phyloP scores from a whole-genome alignment of 1,284 basidiomycete genomes.

The Phylloboletellus chloephorus region DNA sequence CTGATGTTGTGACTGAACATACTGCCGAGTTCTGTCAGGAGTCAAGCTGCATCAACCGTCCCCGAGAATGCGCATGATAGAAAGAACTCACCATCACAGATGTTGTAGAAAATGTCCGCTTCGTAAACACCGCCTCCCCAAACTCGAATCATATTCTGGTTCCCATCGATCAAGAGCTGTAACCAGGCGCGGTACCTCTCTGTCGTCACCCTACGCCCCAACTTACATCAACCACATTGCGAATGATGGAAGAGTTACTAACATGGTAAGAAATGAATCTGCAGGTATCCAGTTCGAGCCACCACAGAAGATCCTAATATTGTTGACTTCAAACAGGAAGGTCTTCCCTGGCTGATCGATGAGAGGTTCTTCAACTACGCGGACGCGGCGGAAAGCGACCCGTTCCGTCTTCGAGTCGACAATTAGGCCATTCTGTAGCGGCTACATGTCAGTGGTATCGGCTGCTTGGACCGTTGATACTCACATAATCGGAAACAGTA shows the following conservation, averaged over 20 bases:
- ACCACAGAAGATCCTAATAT: slow-evolving; percentile 81
- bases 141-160: slow-evolving; percentile 80
- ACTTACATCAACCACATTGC: not conserved
- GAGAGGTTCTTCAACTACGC: slow-evolving; percentile 72
- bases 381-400: slow-evolving; percentile 71
- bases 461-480: slow-evolving; percentile 11
- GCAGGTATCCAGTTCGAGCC: slow-evolving; percentile 94
- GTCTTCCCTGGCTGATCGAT: slow-evolving; percentile 67
- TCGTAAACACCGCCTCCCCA: slow-evolving; percentile 88
- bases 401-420: slow-evolving; percentile 51
- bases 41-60: slow-evolving; percentile 1
- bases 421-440: slow-evolving; percentile 40
- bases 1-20: slow-evolving; percentile 31
- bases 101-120: slow-evolving; percentile 69
- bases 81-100: slow-evolving; percentile 59
- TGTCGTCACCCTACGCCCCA: slow-evolving; percentile 40
- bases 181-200: slow-evolving; percentile 68
- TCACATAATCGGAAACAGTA: slow-evolving; percentile 46
- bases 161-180: slow-evolving; percentile 68
- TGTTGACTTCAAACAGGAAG: slow-evolving; percentile 88
- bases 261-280: slow-evolving; percentile 82
- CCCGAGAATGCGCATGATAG: not conserved
- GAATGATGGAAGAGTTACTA: slow-evolving; percentile 20
- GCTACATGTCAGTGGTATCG: slow-evolving; percentile 1
- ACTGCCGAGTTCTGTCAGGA: slow-evolving; percentile 57